Base-by-base conservation (phyloP, 495 filamentous ascomycete genomes). In the Pseudevernia furfuracea region DNA sequence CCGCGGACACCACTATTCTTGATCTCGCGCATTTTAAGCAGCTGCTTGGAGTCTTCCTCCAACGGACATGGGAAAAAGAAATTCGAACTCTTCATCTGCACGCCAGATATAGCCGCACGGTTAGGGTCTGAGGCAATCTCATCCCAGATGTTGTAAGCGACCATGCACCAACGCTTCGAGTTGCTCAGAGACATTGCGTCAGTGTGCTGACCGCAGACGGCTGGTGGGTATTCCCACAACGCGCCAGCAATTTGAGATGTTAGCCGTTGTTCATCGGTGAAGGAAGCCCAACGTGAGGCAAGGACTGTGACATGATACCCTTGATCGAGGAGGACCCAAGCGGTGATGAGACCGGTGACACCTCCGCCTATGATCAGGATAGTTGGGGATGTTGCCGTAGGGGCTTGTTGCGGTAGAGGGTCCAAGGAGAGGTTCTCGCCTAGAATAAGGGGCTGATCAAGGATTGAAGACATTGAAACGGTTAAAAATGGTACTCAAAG, bases 171-270 rank as follows among this genome's bases (percentile, higher is more conserved):
- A 32, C 63, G 65, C 68, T 79, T 78, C 3, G 73, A 79, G 46
- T 73, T 70, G 3, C 72, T 69, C 0, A 81, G 69, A 2, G 71
- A 76, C 23, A 75, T 74, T 25, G 70, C 69, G 64, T 77, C 74
- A 14, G 74, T 78, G 59, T 81, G 79, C 25, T 75, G 74, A 25
- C 80, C 80, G 64, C 80, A 83, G 3, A 75, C 75, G 0, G 76
- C 76, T 0, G 80, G 78, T 0, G 79, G 80, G 60, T 71, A 78
- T 64, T 83, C 79, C 80, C 80, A 83, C 2, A 83, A 72, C 4
- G 80, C 79, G 14, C 79, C 80, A 7, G 77, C 76, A 32, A 80
- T 76, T 64, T 83, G 80, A 9, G 80, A 81, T 14, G 80, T 81
- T 21, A 83, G 70, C 10, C 79, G 77, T 46, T 74, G 68, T 28